A percentile compares a stretch with the other conserved stretches of the same genome.
Conservation (phyloP, 306 rosid genomes). For the Crataegus laevigata region DNA sequence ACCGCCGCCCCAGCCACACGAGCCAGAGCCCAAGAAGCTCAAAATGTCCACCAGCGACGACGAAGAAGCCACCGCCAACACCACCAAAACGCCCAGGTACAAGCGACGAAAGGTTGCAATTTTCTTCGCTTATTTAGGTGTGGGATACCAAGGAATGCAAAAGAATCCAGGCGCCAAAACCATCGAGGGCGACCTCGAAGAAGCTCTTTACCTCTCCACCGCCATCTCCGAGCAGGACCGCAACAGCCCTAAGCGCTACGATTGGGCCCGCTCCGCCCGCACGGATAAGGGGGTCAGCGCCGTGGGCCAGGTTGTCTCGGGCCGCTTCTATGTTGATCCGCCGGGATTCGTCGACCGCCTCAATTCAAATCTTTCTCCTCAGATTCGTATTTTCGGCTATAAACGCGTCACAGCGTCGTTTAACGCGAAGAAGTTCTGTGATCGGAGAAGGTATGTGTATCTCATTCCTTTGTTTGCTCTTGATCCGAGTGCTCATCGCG, state of each 20-base stretch:
- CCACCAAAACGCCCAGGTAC: constrained; percentile 40
- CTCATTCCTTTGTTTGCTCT: constrained; percentile 82
- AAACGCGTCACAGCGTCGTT: constrained; percentile 81
- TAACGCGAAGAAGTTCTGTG: constrained; percentile 90
- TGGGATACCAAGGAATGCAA: constrained; percentile 97
- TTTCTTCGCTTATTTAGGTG: constrained; percentile 90
- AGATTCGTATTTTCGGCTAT: constrained; percentile 76
- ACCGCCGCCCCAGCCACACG: constrained; percentile 25
- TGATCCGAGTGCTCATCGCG: constrained; percentile 73
- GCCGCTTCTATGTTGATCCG: constrained; percentile 84
- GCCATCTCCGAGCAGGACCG: constrained; percentile 86
- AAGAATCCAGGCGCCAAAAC: constrained; percentile 97
- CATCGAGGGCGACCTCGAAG: constrained; percentile 90
- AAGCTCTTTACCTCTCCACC: constrained; percentile 65
- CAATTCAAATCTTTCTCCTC: constrained; percentile 62
- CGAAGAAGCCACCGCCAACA: constrained; percentile 31
- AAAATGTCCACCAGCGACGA: constrained; percentile 81
- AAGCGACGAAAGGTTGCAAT: constrained; percentile 83
- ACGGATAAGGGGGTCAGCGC: constrained; percentile 98
- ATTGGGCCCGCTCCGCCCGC: constrained; percentile 93
- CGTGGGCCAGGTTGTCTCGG: constrained; percentile 89
- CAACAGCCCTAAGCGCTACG: constrained; percentile 57
- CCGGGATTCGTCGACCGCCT: constrained; percentile 90
- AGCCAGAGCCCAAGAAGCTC: constrained; percentile 56
- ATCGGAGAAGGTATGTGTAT: constrained; percentile 90